Evolutionary conservation across 306 rosid species (phyloP), one percentile per base, ranked within the genome.

Genomic region (Comarum palustre): DNA sequence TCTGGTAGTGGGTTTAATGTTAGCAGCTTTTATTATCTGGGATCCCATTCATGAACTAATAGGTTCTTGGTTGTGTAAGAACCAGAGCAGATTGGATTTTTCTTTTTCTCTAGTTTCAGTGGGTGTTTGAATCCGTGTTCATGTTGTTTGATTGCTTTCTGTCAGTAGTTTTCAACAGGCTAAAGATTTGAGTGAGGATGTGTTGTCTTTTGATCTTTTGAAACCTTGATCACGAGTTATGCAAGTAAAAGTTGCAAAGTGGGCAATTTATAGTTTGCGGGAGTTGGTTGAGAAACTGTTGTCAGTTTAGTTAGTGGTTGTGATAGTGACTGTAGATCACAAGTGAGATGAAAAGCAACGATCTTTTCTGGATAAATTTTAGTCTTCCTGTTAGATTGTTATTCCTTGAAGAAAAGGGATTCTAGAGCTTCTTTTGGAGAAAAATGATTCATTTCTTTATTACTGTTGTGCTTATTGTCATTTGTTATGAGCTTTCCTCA

Each of bases 1-100:
- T 22, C 43, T 59, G 36, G 41, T 25, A 13, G 65, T 43, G 58
- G 27, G 36, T 71, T 47, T 25, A 8, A 73, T 31, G 67, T 64
- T 68, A 11, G 17, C 38, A 1, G 32, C 60, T 55, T 42, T 62
- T 76, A 45, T 85, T 69, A 54, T 15, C 50, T 73, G 67, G 68
- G 24, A 60, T 77, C 63, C 42, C 29, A 52, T 65, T 3, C 31
- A 45, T 34, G 60, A 61, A 61, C 38, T 64, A 38, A 3, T 71
- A 16, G 27, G 32, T 39, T 51, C 25, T 42, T 63, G 9, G 8
- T 60, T 72, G 68, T 41, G 19, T 6, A 42, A 41, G 76, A 55
- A 77, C 42, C 57, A 76, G 63, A 63, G 34, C 19, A 29, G 9
- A 39, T 27, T 60, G 32, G 29, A 62, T 31, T 39, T 5, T n/a